Evolutionary conservation across 2,329 filamentous ascomycete genomes (phyloP).

Genomic region (Metarhizium album): DNA sequence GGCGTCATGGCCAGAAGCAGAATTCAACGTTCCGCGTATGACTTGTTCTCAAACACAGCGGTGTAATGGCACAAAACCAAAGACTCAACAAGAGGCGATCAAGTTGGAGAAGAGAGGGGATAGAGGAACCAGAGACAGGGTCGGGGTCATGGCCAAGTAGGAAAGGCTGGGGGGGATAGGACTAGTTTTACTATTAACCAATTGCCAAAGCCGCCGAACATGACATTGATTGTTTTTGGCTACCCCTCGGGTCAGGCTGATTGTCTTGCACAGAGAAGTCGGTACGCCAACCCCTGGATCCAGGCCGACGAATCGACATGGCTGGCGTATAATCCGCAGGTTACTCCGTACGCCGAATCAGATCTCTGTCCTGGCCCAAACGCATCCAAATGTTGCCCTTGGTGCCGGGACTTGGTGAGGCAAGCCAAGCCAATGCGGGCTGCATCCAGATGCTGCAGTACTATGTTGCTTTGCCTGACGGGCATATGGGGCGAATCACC

Average conservation of each 20-base stretch:
- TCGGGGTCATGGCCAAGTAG: not conserved
- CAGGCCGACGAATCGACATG: no score
- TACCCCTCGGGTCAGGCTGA: not conserved
- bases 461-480: no score
- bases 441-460: not conserved
- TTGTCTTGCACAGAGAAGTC: no score
- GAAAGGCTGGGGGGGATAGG: not conserved
- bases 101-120: not conserved
- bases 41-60: no score
- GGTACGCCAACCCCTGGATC: no score
- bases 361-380: no score
- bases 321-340: no score
- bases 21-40: no score
- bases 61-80: not conserved
- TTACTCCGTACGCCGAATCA: no score
- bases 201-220: not conserved
- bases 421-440: not conserved
- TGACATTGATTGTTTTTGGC: not conserved
- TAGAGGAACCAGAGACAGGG: not conserved
- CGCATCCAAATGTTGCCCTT: no score
- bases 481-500: not conserved
- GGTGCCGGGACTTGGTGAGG: not conserved
- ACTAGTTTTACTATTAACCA: not conserved
- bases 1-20: constrained; percentile 15
- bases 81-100: not conserved